Evolutionary conservation across 2,329 filamentous ascomycete species (phyloP).

Genomic region (Colletotrichum plurivorum): DNA sequence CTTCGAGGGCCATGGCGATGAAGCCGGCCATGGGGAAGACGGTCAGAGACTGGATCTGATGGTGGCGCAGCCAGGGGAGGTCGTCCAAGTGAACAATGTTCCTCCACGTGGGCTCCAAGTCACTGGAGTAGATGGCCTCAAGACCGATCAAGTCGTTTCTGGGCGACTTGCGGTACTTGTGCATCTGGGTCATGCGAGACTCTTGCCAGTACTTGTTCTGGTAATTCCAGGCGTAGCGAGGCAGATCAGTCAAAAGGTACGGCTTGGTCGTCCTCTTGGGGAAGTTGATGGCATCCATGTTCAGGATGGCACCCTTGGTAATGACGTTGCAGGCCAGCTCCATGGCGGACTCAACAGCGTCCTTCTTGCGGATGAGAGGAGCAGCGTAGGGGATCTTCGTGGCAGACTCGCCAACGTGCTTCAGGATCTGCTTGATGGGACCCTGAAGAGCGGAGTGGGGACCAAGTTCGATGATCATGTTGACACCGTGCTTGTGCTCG

Average conservation of each 20-base stretch:
- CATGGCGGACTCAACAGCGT: slow-evolving; percentile 60
- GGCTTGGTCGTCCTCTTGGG: slow-evolving; percentile 52
- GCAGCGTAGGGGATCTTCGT: slow-evolving; percentile 59
- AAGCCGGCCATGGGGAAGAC: slow-evolving; percentile 70
- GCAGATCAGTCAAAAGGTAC: slow-evolving; percentile 54
- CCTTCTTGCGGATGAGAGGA: slow-evolving; percentile 65
- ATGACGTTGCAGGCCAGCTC: slow-evolving; percentile 62
- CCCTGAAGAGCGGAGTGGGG: slow-evolving; percentile 65
- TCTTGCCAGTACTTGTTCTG: slow-evolving; percentile 63
- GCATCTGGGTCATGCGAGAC: slow-evolving; percentile 57
- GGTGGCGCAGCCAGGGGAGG: slow-evolving; percentile 71
- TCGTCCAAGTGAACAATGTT: slow-evolving; percentile 63
- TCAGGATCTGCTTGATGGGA: slow-evolving; percentile 65
- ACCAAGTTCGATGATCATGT: slow-evolving; percentile 64
- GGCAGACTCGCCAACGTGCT: slow-evolving; percentile 56
- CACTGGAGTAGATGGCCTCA: slow-evolving; percentile 58
- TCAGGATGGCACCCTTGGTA: slow-evolving; percentile 58
- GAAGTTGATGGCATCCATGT: slow-evolving; percentile 64
- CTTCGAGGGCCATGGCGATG: slow-evolving; percentile 66
- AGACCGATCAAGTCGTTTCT: slow-evolving; percentile 64
- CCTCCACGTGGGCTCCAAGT: slow-evolving; percentile 63
- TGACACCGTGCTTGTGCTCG: slow-evolving; percentile 54
- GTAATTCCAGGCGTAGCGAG: slow-evolving; percentile 64
- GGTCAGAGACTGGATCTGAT: slow-evolving; percentile 69
- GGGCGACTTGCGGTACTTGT: slow-evolving; percentile 56